Base-by-base conservation (phyloP, 805 yeast species). In the Candida caryicola region DNA sequence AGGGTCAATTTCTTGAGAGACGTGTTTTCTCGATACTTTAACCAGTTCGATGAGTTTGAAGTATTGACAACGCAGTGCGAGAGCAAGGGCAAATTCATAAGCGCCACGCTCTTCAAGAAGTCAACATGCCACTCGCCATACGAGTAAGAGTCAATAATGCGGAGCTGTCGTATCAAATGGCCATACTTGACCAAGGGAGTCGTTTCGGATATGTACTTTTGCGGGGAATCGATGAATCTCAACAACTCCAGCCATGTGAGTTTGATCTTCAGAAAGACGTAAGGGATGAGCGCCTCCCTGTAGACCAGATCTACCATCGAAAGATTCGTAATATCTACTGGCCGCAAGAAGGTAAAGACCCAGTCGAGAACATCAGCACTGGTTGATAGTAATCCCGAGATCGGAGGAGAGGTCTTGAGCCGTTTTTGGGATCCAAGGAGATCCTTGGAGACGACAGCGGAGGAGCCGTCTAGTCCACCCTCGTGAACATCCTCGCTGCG, bases 1-100 rank as follows among this genome's bases (percentile, higher is more conserved):
- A 68, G 44, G 2, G 57, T 48, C 13, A 68, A 37, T 6, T 41
- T 32, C 13, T 32, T 45, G 17, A 68, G 34, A 7, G 36, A 38
- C 14, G 37, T 21, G 27, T 53, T 49, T 4, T 36, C 21, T 27
- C 71, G 45, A 43, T 69, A 68, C 40, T 66, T 66, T 31, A 69
- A 50, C 74, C 74, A 69, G 36, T 64, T 57, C 2, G 73, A 64
- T 38, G 69, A 64, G 38, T 58, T 64, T 23, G 47, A 51, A 4
- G 69, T 51, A 37, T 63, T 62, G n/a, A 69, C 51, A 4, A 46
- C 31, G 7, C 67, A 46, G 13, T 41, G 48, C 7, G 37, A 21
- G 7, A 21, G 10, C 10, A 21, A 21, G 10, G 25, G 25, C 10
- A 21, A 21, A 21, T 7, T 7, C 7, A 10, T 7, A 21, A 10